Evolutionary conservation across 2,329 filamentous ascomycete species (phyloP), one percentile per base, ranked within the genome.

Genomic region (Cladosporium oxysporum): DNA sequence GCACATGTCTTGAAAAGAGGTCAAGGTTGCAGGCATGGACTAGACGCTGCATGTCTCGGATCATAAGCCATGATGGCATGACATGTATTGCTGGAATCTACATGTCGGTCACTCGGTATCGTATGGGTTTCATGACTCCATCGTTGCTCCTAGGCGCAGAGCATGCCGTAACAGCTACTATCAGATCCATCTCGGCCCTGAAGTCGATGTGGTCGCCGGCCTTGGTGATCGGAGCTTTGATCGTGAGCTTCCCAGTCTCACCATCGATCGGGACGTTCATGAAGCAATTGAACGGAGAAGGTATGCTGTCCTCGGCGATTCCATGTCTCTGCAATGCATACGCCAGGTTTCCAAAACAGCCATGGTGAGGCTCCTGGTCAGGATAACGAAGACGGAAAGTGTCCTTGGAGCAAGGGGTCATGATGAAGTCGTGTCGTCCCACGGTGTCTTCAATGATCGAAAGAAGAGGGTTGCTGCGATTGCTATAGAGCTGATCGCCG

Each of bases 201-300:
- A 73, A 73, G 28, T 69, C 70, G 33, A 73, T 68, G 53, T 70
- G 66, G 62, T 73, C 72, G 2, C 72, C 72, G 0, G 72, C 66
- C 58, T 73, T 71, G 0, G 68, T 68, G 26, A 70, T 68, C 12
- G 71, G 71, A n/a, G 71, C 69, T 26, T 69, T 28, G 16, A 74
- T 71, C 37, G 65, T 70, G 47, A 74, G 60, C 41, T 68, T 66
- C 12, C 70, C 71, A 14, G 69, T 71, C 21, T 67, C 44, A 3
- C 68, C 68, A 66, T 72, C 70, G n/a, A 74, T 64, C 26, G 68
- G 66, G 16, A 74, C 71, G 29, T 74, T 71, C 72, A 74, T 74
- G 49, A 74, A 73, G 59, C 70, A 72, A 37, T 73, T 73, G 66
- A 74, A 72, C 2, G 72, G 69, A 37, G 66, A 69, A 26, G 72